phyloP scores from a whole-genome alignment of 805 yeast species.

The Schwanniomyces polymorphus region DNA sequence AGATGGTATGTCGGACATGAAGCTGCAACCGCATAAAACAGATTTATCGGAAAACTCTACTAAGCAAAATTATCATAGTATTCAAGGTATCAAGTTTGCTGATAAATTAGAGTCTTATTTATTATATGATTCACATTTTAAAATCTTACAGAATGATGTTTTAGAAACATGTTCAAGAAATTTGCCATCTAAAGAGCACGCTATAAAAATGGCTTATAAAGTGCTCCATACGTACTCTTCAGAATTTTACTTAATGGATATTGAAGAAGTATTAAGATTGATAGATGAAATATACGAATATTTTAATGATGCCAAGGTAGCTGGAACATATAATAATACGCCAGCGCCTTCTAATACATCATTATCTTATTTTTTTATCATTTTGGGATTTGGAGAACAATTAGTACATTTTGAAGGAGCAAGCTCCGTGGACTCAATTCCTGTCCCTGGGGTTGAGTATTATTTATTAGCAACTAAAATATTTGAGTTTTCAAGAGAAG shows the following conservation, averaged over 20 bases:
- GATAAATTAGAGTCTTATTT: conserved; percentile 21
- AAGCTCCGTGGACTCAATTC: conserved; percentile 5
- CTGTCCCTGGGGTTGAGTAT: conserved; percentile 34
- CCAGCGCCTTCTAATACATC: conserved; percentile 2
- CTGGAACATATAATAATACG: not conserved
- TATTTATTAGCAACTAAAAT: conserved; percentile 31
- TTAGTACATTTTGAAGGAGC: conserved; percentile 7
- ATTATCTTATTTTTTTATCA: conserved; percentile 31
- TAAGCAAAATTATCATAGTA: not conserved
- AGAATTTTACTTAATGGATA: conserved; percentile 36
- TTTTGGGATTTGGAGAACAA: conserved; percentile 42
- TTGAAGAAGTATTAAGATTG: conserved; percentile 13
- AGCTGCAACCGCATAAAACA: not conserved
- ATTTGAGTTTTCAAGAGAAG: conserved; percentile 32
- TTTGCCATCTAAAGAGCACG: conserved; percentile 24
- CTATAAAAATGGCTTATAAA: conserved; percentile 20
- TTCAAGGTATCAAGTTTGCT: not conserved
- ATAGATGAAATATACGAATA: conserved; percentile 14
- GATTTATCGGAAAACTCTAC: not conserved
- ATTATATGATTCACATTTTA: conserved; percentile 26
- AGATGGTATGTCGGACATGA: no score
- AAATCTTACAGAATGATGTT: conserved; percentile 21
- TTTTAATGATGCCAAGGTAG: conserved; percentile 2
- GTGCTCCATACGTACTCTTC: conserved; percentile 30
- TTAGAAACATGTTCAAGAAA: conserved; percentile 14